These are phyloP conservation scores for Cladorrhinum sp. DNA, from an alignment of 2,329 filamentous ascomycete genomes.

Conservation along the genomic window DNA sequence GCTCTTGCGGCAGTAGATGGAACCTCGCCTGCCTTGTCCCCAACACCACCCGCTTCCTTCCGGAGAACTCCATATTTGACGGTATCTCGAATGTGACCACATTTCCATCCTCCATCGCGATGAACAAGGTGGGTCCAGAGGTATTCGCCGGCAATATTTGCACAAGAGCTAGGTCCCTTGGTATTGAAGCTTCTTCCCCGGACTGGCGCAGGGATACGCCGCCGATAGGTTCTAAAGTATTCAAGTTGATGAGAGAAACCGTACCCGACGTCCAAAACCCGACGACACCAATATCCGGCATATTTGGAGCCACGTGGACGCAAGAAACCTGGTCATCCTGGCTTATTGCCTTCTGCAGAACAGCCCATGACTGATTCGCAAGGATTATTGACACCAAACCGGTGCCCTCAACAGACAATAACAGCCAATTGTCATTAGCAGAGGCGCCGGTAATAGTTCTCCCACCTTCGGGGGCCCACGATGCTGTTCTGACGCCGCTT, in stretches of 20 bases:
- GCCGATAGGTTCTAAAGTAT: conserved; percentile 59
- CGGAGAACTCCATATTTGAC: conserved; percentile 59
- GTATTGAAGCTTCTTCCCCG: conserved; percentile 71
- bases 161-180: conserved; percentile 75
- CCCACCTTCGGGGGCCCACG: conserved; percentile 53
- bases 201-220: conserved; percentile 59
- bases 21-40: conserved; percentile 83
- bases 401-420: conserved; percentile 76
- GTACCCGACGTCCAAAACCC: conserved; percentile 86
- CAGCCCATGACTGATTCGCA: conserved; percentile 52
- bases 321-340: conserved; percentile 79
- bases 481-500: conserved; percentile 49
- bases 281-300: conserved; percentile 67
- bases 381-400: conserved; percentile 67
- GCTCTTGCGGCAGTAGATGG: conserved; percentile 67
- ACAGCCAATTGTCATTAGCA: conserved; percentile 64
- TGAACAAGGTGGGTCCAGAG: conserved; percentile 70
- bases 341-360: conserved; percentile 58
- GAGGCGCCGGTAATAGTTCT: conserved; percentile 74
- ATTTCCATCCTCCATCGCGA: conserved; percentile 89
- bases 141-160: conserved; percentile 64
- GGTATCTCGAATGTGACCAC: conserved; percentile 80
- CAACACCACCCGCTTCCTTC: conserved; percentile 76
- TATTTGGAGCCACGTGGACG: conserved; percentile 66
- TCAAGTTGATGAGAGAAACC: conserved; percentile 69